phyloP scores from a whole-genome alignment of 2,329 filamentous ascomycete genomes.

The Sclerotiophoma versabilis region DNA sequence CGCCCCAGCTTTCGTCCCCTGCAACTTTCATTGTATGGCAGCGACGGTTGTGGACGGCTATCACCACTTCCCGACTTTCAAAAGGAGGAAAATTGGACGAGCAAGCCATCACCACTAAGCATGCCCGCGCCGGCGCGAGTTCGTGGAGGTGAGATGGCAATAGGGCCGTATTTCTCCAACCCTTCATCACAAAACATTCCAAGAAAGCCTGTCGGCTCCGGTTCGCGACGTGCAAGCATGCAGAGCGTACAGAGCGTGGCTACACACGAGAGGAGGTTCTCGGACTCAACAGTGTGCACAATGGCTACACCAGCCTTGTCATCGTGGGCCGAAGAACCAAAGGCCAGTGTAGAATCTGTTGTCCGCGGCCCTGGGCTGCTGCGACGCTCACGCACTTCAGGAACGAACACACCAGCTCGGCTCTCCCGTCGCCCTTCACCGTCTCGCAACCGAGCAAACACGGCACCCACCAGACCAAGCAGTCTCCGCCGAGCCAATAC shows the following conservation, averaged over 20 bases:
- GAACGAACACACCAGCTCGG: conserved; percentile 29
- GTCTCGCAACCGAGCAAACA: conserved; percentile 46
- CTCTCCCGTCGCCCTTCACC: conserved; percentile 44
- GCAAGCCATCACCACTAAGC: conserved; percentile 34
- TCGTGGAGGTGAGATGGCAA: conserved; percentile 39
- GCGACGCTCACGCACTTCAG: conserved; percentile 38
- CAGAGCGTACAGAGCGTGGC: conserved; percentile 34
- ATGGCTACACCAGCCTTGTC: conserved; percentile 36
- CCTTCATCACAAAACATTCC: conserved; percentile 40
- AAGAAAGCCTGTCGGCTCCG: conserved; percentile 43
- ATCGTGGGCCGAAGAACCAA: conserved; percentile 35
- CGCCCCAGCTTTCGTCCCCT: conserved; percentile 48
- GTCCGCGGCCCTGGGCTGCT: conserved; percentile 29
- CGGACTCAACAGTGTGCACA: conserved; percentile 31
- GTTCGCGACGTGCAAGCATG: conserved; percentile 39
- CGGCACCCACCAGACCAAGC: conserved; percentile 43
- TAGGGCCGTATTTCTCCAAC: conserved; percentile 37
- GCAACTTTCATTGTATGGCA: conserved; percentile 50
- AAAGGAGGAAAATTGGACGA: conserved; percentile 36
- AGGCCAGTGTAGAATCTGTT: conserved; percentile 25
- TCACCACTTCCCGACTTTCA: conserved; percentile 51
- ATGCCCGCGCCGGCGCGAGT: conserved; percentile 45
- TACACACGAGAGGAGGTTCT: conserved; percentile 30
- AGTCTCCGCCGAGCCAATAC: conserved; percentile 48
- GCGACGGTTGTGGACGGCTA: conserved; percentile 38